Base-by-base conservation (phyloP, 352 stramenopile species). In the Halophytophthora polymorphica region DNA sequence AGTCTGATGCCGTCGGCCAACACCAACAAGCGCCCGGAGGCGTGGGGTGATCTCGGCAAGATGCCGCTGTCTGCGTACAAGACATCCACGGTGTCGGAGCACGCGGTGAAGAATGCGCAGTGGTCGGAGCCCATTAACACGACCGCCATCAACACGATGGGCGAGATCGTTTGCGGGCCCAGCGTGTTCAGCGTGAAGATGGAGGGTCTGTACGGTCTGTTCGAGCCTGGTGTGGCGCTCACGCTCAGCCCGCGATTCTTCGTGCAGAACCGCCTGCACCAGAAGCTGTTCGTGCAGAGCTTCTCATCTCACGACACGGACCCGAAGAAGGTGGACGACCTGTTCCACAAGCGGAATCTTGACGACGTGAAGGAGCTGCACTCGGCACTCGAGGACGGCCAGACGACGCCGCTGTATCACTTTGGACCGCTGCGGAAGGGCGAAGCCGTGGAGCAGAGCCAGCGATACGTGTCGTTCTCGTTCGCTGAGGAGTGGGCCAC, bases 121-220 rank as follows among this genome's bases (percentile, higher is more conserved):
- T 95, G 83, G 82, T 90, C 80, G 0, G 80, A 93, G 49, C 74
- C 78, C 1, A 80, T 93, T 58, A 95, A 95, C 55, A 86, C 77
- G 38, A 88, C 84, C 10, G 83, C 84, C 0, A 82, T 95, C n/a
- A 92, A 93, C 43, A 95, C 84, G 7, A 77, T 84, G 31, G 84
- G 84, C 36, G 84, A 95, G 56, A 67, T 78, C 3, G 75, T 82
- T 15, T 90, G 78, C 33, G 79, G 84, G 1, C 65, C 77, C 17
- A 86, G 76, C 31, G 78, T 95, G 22, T 86, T 93, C 41, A 73
- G 72, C 7, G 70, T 95, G 38, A 88, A 93, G 56, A 80, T 95
- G 39, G 77, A 90, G 58, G 84, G 82, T 49, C 53, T 95, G 17
- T 89, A 92, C 34, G 84, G 84, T 10, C 60, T 87, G 15, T 95